These are phyloP conservation scores for Ogataea henricii DNA, from an alignment of 805 yeast genomes.

Conservation along the genomic window DNA sequence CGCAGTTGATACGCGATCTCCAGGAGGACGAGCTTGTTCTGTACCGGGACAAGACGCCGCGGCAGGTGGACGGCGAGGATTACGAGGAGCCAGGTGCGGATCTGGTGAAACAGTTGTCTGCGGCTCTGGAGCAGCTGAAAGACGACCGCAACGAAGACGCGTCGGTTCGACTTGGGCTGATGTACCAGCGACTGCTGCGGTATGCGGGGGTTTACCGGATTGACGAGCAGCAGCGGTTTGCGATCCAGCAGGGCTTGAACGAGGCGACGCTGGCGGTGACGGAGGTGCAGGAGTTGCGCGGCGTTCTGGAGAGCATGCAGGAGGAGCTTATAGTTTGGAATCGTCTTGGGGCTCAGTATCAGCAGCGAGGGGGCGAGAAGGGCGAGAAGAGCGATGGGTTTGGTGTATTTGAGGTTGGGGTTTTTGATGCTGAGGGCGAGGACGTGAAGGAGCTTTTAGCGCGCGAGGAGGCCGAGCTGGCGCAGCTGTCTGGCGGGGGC, in stretches of 20 bases:
- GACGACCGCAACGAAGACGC: constrained; percentile 22
- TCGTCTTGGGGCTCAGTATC: constrained; percentile 14
- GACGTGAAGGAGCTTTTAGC: constrained; percentile 42
- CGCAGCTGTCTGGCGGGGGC: constrained; percentile 31
- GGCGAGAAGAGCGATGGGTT: background rate
- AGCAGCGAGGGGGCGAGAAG: constrained; percentile 1
- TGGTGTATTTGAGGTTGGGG: constrained; percentile 15
- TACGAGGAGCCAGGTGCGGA: constrained; percentile 8
- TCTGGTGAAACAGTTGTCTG: constrained; percentile 7
- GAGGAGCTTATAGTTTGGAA: constrained; percentile 23
- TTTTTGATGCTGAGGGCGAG: constrained; percentile 11
- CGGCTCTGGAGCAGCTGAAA: constrained; percentile 13
- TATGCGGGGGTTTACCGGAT: constrained; percentile 21
- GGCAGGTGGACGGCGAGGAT: constrained; percentile 26
- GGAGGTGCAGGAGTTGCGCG: constrained; percentile 15
- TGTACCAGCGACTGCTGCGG: constrained; percentile 21
- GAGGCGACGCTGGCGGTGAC: constrained; percentile 22
- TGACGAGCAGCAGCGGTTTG: constrained; percentile 18
- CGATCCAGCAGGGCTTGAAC: constrained; percentile 20
- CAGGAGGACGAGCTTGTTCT: constrained; percentile 24
- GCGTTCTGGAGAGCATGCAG: constrained; percentile 22
- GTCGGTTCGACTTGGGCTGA: constrained; percentile 17
- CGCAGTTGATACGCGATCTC: constrained; percentile 26
- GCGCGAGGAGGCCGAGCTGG: constrained; percentile 49
- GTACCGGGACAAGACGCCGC: constrained; percentile 22